Conservation (phyloP, 345 rosid species). For the Barbarea vulgaris region DNA sequence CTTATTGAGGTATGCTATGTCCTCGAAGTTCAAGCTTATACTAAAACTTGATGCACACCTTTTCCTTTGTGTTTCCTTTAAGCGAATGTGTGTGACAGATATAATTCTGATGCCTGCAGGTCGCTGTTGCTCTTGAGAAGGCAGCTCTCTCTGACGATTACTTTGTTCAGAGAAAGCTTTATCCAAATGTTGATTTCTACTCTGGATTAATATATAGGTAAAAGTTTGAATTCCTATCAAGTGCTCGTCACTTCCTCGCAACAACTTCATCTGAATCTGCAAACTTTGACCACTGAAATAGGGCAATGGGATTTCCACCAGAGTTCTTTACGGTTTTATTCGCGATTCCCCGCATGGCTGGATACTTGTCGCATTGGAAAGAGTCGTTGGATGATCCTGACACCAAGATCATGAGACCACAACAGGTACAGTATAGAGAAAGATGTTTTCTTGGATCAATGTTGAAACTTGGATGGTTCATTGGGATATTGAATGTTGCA, state of each 20-base stretch:
- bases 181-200: constrained; percentile 99
- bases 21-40: constrained; percentile 1
- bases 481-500: constrained; percentile 32
- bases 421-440: constrained; percentile 58
- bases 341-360: constrained; percentile 99
- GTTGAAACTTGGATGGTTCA: not conserved
- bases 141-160: constrained; percentile 95
- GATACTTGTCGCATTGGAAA: constrained; percentile 90
- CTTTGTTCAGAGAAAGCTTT: constrained; percentile 84
- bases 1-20: constrained; percentile 74
- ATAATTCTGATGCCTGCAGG: constrained; percentile 49
- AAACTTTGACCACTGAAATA: constrained; percentile 34
- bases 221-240: not conserved
- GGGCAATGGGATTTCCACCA: constrained; percentile 98
- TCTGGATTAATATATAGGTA: constrained; percentile 95
- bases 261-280: constrained; percentile 7
- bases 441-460: not conserved
- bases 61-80: not conserved
- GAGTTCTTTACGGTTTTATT: constrained; percentile 94
- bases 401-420: constrained; percentile 98
- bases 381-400: constrained; percentile 98
- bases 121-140: constrained; percentile 93
- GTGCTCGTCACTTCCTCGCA: constrained; percentile 8
- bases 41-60: not conserved
- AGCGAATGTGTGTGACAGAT: constrained; percentile 4